These are phyloP conservation scores for Xerocomellus chrysenteron DNA, from an alignment of 768 basidiomycete genomes.

Conservation along the genomic window DNA sequence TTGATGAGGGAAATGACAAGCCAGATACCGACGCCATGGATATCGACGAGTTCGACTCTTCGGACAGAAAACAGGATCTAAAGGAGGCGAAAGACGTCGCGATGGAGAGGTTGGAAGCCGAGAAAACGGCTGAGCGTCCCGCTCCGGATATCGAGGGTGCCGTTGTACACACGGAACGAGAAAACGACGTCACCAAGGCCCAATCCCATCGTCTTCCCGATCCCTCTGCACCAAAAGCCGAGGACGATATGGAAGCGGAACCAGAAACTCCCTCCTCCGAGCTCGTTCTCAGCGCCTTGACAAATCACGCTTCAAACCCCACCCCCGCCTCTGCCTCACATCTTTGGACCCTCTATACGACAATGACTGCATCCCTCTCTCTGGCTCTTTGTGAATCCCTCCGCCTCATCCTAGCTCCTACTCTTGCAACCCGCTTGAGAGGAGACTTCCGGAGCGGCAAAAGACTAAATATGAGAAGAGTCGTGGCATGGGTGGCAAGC, in stretches of 20 bases:
- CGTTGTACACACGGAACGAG: conserved; percentile 37
- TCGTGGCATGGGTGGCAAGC: conserved; percentile 95
- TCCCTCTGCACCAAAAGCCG: conserved; percentile 29
- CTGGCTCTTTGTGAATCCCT: conserved; percentile 94
- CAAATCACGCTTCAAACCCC: conserved; percentile 19
- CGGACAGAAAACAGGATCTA: conserved; percentile 18
- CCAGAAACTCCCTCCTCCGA: conserved; percentile 18
- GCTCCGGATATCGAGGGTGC: conserved; percentile 46
- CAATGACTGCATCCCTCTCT: conserved; percentile 87
- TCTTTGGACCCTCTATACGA: conserved; percentile 92
- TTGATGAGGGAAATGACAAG: conserved; percentile 56
- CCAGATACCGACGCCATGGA: conserved; percentile 46
- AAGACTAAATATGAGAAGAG: conserved; percentile 97
- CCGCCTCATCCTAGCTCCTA: conserved; percentile 93
- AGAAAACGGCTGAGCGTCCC: conserved; percentile 26
- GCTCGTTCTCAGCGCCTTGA: conserved; percentile 20
- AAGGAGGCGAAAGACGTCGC: conserved; percentile 26
- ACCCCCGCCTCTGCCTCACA: conserved; percentile 47
- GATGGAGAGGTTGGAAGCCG: conserved; percentile 27
- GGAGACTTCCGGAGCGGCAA: conserved; percentile 99
- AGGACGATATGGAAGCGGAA: conserved; percentile 25
- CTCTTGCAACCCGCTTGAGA: conserved; percentile 87
- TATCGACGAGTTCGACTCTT: conserved; percentile 35
- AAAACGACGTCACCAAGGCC: background rate
- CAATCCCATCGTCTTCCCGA: conserved; percentile 22